phyloP scores from a whole-genome alignment of 306 rosid species.

The Cucurbita pepo region DNA sequence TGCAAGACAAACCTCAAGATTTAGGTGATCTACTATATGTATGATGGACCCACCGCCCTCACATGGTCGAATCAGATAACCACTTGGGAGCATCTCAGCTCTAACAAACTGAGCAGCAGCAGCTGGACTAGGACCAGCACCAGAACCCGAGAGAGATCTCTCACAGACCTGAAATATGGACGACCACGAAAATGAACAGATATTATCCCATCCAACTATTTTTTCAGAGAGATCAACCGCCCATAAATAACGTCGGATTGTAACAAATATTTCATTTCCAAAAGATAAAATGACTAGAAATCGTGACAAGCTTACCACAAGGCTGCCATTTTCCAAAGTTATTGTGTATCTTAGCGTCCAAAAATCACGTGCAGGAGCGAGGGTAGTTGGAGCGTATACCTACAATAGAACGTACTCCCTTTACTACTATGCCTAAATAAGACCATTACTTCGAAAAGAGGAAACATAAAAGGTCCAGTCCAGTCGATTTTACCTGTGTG shows the following conservation, averaged over 20 bases:
- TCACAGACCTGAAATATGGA: slow-evolving; percentile 55
- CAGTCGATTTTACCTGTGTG: slow-evolving; percentile 48
- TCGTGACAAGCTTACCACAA: slow-evolving; percentile 45
- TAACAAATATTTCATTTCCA: neutral
- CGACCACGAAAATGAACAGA: neutral
- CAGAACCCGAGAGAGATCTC: slow-evolving; percentile 93
- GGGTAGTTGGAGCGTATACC: slow-evolving; percentile 86
- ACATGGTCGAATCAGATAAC: slow-evolving; percentile 87
- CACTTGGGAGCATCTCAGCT: slow-evolving; percentile 84
- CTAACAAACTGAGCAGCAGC: slow-evolving; percentile 77
- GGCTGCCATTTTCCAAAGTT: slow-evolving; percentile 74
- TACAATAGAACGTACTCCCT: slow-evolving; percentile 12
- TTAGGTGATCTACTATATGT: slow-evolving; percentile 90
- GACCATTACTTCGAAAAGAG: neutral
- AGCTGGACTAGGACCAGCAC: slow-evolving; percentile 66
- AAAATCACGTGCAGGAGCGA: slow-evolving; percentile 97
- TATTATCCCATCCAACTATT: neutral
- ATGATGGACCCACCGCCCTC: slow-evolving; percentile 98
- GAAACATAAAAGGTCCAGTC: neutral
- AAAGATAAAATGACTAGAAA: neutral
- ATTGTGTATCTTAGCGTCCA: slow-evolving; percentile 97
- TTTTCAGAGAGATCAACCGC: neutral
- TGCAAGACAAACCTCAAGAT: slow-evolving; percentile 57
- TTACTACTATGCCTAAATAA: neutral
- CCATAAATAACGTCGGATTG: neutral